A percentile compares a stretch with the other conserved stretches of the same genome.
Conservation (phyloP, 306 rosid genomes). For the Mimosa bimucronata region DNA sequence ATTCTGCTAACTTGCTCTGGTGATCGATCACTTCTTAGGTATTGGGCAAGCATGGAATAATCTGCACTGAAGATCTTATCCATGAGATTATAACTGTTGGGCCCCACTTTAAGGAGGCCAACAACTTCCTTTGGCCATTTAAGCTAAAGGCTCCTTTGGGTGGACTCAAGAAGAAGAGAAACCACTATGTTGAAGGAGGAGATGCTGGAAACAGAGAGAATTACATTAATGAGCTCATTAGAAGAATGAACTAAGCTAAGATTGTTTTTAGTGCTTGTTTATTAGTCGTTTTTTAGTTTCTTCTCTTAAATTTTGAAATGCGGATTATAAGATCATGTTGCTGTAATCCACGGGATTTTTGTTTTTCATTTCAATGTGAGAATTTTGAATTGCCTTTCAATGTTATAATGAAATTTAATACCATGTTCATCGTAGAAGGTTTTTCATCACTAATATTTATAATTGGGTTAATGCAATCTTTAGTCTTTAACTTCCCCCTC, state of each 20-base stretch:
- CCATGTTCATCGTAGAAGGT: no score
- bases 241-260: slow-evolving; percentile 88
- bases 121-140: slow-evolving; percentile 92
- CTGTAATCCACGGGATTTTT: no score
- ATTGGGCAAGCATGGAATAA: slow-evolving; percentile 69
- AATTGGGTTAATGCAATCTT: no score
- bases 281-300: neutral
- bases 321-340: neutral
- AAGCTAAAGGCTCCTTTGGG: slow-evolving; percentile 96
- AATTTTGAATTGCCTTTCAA: slow-evolving; percentile 29
- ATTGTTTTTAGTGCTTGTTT: slow-evolving; percentile 1
- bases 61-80: slow-evolving; percentile 75
- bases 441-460: no score
- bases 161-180: slow-evolving; percentile 87
- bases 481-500: no score
- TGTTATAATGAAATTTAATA: neutral
- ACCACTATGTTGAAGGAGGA: slow-evolving; percentile 93
- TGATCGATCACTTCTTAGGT: slow-evolving; percentile 43
- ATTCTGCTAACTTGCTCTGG: slow-evolving; percentile 21
- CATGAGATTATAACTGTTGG: slow-evolving; percentile 90
- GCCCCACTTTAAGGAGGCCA: slow-evolving; percentile 90
- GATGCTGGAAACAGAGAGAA: slow-evolving; percentile 94
- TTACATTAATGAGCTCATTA: slow-evolving; percentile 80
- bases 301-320: slow-evolving; percentile 32
- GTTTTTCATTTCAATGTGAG: slow-evolving; percentile 6